Conservation (phyloP, 2,329 filamentous ascomycete genomes). For the Colletotrichum costaricense region DNA sequence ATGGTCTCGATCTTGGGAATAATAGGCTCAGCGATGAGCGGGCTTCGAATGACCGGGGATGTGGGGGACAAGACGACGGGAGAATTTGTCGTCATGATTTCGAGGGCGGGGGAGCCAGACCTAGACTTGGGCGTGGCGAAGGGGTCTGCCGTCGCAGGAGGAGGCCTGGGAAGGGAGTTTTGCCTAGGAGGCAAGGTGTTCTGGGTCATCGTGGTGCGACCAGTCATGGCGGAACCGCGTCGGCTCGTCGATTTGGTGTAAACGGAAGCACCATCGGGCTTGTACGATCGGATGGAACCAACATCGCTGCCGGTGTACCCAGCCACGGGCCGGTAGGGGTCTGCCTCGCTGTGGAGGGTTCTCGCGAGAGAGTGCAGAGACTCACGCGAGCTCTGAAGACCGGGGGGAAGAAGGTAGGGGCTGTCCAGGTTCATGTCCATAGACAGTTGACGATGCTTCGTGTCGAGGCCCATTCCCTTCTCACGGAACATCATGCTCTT, state of each 20-base stretch:
- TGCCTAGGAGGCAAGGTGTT: conserved; percentile 49
- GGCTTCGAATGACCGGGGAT: conserved; percentile 25
- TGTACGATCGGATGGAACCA: conserved; percentile 66
- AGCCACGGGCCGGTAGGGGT: conserved; percentile 80
- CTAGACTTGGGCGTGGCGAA: conserved; percentile 48
- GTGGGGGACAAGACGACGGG: conserved; percentile 39
- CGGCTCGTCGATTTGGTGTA: conserved; percentile 55
- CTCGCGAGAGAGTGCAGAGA: conserved; percentile 88
- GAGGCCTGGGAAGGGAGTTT: conserved; percentile 58
- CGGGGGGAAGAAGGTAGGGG: conserved; percentile 93
- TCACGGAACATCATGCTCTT: conserved; percentile 60
- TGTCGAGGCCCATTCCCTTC: conserved; percentile 51
- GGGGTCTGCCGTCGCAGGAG: conserved; percentile 46
- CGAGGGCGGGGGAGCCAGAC: conserved; percentile 29
- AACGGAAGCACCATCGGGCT: conserved; percentile 55
- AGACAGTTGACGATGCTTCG: conserved; percentile 66
- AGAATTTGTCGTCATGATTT: conserved; percentile 37
- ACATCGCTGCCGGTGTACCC: conserved; percentile 68
- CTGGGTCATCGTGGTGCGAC: conserved; percentile 43
- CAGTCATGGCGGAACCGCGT: conserved; percentile 44
- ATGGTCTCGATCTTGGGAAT: conserved; percentile 53
- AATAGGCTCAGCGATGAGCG: conserved; percentile 42
- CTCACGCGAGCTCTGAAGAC: conserved; percentile 81
- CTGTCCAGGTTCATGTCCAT: conserved; percentile 82
- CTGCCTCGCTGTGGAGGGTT: conserved; percentile 78